phyloP scores from a whole-genome alignment of 495 filamentous ascomycete genomes.

The Talaromyces adpressus region DNA sequence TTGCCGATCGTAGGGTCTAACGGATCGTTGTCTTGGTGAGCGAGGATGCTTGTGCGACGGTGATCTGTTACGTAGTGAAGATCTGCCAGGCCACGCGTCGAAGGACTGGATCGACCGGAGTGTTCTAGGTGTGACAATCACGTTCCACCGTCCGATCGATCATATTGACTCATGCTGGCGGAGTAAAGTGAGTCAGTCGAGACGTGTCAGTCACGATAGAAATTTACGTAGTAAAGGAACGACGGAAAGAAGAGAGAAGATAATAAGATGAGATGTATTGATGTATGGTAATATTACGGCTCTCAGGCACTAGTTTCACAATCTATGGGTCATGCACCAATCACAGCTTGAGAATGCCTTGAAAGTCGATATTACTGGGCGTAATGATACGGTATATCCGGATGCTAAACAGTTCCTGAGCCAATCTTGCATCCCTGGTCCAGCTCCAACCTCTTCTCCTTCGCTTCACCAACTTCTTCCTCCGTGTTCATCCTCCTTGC shows the following conservation, averaged over 20 bases:
- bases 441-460: not conserved
- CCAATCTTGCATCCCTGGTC: not conserved
- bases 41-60: not conserved
- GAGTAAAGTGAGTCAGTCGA: not conserved
- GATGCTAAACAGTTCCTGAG: not conserved
- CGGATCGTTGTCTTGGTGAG: not conserved
- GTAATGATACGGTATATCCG: not conserved
- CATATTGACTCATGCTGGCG: not conserved
- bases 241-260: not conserved
- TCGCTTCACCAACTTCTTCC: not conserved
- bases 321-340: not conserved
- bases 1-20: not conserved
- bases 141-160: not conserved
- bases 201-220: not conserved
- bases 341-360: not conserved
- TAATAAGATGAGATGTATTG: not conserved
- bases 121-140: not conserved
- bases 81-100: not conserved
- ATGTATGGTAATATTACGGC: slow-evolving; percentile 1
- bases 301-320: not conserved
- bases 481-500: not conserved
- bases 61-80: not conserved
- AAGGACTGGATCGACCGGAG: not conserved
- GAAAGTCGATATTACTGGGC: not conserved
- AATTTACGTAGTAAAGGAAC: not conserved